Evolutionary conservation across 345 rosid species (phyloP).

Genomic region (Eucalyptus dawsonii): DNA sequence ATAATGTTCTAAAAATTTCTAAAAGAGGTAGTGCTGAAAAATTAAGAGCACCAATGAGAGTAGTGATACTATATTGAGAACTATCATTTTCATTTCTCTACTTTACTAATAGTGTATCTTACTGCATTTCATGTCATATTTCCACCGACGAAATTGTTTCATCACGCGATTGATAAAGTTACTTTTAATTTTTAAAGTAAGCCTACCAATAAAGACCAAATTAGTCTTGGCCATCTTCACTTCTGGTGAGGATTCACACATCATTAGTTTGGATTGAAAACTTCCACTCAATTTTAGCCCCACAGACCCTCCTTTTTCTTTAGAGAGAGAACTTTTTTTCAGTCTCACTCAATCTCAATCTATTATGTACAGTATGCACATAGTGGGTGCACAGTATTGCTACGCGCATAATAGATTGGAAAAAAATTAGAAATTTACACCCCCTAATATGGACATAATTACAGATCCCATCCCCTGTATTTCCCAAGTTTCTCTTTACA

Average conservation of each 20-base stretch:
- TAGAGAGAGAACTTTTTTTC: too few relatives aligned
- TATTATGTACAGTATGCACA: too few relatives aligned
- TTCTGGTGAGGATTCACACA: background rate
- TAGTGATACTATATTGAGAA: background rate
- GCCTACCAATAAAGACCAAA: background rate
- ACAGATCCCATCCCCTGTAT: background rate
- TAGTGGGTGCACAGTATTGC: too few relatives aligned
- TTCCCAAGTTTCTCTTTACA: background rate
- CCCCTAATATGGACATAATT: accelerated
- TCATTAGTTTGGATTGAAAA: background rate
- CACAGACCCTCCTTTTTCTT: background rate
- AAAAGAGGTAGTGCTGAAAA: background rate
- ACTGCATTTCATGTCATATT: background rate
- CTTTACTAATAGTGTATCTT: background rate
- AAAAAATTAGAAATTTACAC: too few relatives aligned
- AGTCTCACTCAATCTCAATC: too few relatives aligned
- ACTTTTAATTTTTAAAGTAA: too few relatives aligned
- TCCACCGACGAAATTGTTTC: background rate
- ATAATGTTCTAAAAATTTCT: background rate
- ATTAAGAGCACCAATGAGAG: background rate
- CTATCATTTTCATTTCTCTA: background rate
- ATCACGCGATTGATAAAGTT: background rate
- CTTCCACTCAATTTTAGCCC: background rate
- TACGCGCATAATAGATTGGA: too few relatives aligned
- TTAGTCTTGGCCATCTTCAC: background rate